Percentiles rank a stretch among this genome's conserved stretches.
phyloP scores from a whole-genome alignment of 768 basidiomycete genomes.

The Tylopilus felleus region DNA sequence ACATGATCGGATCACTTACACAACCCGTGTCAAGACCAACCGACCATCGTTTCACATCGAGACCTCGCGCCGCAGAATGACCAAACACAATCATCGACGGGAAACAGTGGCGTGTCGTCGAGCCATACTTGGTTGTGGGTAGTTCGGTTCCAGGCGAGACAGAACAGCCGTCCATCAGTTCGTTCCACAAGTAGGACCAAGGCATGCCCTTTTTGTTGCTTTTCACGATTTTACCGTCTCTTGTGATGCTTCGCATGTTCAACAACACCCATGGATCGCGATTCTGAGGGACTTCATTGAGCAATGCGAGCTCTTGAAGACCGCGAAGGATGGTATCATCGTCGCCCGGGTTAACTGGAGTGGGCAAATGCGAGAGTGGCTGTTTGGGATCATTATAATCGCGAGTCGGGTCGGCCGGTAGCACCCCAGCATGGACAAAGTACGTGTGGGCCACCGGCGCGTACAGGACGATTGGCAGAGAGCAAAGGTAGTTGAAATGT shows the following conservation, averaged over 20 bases:
- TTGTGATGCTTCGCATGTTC: conserved; percentile 37
- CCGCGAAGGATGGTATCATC: conserved; percentile 38
- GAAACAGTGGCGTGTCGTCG: conserved; percentile 46
- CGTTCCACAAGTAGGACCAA: conserved; percentile 77
- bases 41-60: conserved; percentile 81
- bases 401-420: conserved; percentile 65
- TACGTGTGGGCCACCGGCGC: conserved; percentile 71
- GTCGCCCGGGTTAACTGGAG: conserved; percentile 24
- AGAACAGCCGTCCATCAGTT: conserved; percentile 55
- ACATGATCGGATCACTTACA: conserved; percentile 41
- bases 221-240: conserved; percentile 34
- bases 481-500: conserved; percentile 69
- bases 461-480: conserved; percentile 71
- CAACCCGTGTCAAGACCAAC: conserved; percentile 88
- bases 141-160: conserved; percentile 38
- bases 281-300: conserved; percentile 78
- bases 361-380: conserved; percentile 67
- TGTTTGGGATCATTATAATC: conserved; percentile 51
- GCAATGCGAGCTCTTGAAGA: conserved; percentile 66
- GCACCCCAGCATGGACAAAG: conserved; percentile 81
- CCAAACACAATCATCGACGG: conserved; percentile 84
- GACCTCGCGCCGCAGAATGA: conserved; percentile 73
- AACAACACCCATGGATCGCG: conserved; percentile 66
- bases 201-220: conserved; percentile 48
- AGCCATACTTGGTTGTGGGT: background rate